These are phyloP conservation scores for Lactifluus pinguis DNA, from an alignment of 768 basidiomycete genomes.

Conservation along the genomic window DNA sequence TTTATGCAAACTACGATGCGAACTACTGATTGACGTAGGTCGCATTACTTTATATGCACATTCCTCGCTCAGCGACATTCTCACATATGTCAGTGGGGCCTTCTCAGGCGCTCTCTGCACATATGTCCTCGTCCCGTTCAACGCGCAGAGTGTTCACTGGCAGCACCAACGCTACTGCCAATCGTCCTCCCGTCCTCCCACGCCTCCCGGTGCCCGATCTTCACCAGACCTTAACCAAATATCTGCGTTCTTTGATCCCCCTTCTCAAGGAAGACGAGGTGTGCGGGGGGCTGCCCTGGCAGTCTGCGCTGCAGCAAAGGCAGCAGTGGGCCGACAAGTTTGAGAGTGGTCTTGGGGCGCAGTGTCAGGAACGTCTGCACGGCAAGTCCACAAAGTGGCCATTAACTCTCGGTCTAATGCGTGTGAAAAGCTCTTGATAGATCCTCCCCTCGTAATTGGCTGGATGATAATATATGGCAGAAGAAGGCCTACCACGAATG, in stretches of 20 bases:
- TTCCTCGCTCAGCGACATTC: background rate
- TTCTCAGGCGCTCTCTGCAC: background rate
- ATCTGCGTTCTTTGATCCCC: conserved; percentile 70
- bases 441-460: conserved; percentile 83
- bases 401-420: conserved; percentile 2
- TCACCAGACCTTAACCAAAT: conserved; percentile 62
- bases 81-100: conserved; percentile 2
- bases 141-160: background rate
- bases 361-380: conserved; percentile 63
- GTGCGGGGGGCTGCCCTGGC: conserved; percentile 43
- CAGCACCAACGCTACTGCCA: background rate
- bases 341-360: conserved; percentile 54
- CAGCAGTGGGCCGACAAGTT: conserved; percentile 61
- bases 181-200: conserved; percentile 31
- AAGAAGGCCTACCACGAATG: conserved; percentile 83
- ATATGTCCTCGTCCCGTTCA: background rate
- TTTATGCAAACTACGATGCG: too few species aligned
- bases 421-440: conserved; percentile 64
- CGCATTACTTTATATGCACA: background rate
- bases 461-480: conserved; percentile 89
- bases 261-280: conserved; percentile 68
- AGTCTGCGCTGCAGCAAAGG: conserved; percentile 44
- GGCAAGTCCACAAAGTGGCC: conserved; percentile 34
- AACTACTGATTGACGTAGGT: background rate
- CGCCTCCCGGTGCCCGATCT: conserved; percentile 81